Evolutionary conservation across 345 rosid genomes (phyloP).

Genomic region (Eucalyptus brandiana): DNA sequence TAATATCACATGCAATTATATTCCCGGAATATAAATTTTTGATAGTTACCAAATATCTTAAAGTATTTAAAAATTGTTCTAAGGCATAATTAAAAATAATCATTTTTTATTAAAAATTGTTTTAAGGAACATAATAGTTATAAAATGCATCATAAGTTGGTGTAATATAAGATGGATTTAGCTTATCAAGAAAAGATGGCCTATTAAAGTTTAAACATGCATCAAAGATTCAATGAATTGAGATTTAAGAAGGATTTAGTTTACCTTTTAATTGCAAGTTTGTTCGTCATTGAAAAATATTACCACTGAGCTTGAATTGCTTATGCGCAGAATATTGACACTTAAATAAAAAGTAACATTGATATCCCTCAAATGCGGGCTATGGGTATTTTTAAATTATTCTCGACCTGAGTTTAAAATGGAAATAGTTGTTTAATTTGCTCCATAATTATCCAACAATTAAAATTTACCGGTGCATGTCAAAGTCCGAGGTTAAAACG

Average conservation of each 20-base stretch:
- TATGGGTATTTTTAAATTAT: too few relatives aligned
- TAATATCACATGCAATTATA: fast-evolving
- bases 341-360: not conserved
- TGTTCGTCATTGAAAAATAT: not conserved
- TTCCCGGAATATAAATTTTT: fast-evolving
- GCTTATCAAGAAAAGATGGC: fast-evolving
- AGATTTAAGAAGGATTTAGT: not conserved
- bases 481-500: not conserved
- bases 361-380: not conserved
- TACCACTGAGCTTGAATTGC: not conserved
- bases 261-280: not conserved
- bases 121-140: too few relatives aligned
- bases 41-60: fast-evolving
- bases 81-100: too few relatives aligned
- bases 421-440: not conserved
- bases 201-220: not conserved
- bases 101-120: too few relatives aligned
- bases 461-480: not conserved
- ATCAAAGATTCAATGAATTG: not conserved
- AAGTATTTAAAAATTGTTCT: too few relatives aligned
- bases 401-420: too few relatives aligned
- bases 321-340: not conserved
- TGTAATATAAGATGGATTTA: not conserved
- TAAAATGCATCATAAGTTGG: fast-evolving
- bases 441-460: not conserved